Percentiles rank a stretch among this genome's conserved stretches.
Conservation (phyloP, 2,329 filamentous ascomycete genomes). For the Beauveria caledonica region DNA sequence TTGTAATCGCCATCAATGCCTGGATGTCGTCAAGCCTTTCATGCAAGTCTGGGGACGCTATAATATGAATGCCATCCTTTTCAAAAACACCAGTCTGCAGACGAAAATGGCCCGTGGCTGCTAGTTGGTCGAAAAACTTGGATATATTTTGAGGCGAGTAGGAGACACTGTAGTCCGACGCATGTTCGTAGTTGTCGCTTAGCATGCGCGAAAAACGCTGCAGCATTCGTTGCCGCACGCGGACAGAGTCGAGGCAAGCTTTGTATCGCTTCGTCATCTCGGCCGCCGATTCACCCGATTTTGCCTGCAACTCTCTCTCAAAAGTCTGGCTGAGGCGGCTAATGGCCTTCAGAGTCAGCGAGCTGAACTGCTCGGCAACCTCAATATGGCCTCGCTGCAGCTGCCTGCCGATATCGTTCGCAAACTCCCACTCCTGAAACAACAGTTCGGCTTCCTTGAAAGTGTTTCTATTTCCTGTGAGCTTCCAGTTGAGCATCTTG, state of each 20-base stretch:
- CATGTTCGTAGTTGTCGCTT: slow-evolving; percentile 91
- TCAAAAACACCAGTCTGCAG: slow-evolving; percentile 65
- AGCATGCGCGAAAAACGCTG: slow-evolving; percentile 90
- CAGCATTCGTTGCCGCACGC: slow-evolving; percentile 90
- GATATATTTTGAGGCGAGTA: slow-evolving; percentile 59
- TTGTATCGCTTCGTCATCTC: slow-evolving; percentile 99
- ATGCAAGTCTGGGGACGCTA: slow-evolving; percentile 74
- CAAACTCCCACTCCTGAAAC: slow-evolving; percentile 97
- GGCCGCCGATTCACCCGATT: slow-evolving; percentile 70
- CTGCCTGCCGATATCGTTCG: slow-evolving; percentile 83
- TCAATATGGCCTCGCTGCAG: slow-evolving; percentile 92
- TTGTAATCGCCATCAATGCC: slow-evolving; percentile 67
- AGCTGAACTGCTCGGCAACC: slow-evolving; percentile 94
- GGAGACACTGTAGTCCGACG: slow-evolving; percentile 86
- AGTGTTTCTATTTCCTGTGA: slow-evolving; percentile 95
- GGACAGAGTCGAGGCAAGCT: slow-evolving; percentile 87
- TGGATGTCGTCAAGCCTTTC: slow-evolving; percentile 75
- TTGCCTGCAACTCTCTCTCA: slow-evolving; percentile 78
- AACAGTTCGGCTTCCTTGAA: slow-evolving; percentile 98
- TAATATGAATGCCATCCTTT: slow-evolving; percentile 69
- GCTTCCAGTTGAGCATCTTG: slow-evolving; percentile 96
- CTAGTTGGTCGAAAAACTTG: slow-evolving; percentile 71
- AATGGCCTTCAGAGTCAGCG: slow-evolving; percentile 85
- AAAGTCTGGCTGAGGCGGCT: slow-evolving; percentile 84
- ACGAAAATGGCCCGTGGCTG: slow-evolving; percentile 78